Evolutionary conservation across 2,329 filamentous ascomycete species (phyloP).

Genomic region (Orbilia quercus): DNA sequence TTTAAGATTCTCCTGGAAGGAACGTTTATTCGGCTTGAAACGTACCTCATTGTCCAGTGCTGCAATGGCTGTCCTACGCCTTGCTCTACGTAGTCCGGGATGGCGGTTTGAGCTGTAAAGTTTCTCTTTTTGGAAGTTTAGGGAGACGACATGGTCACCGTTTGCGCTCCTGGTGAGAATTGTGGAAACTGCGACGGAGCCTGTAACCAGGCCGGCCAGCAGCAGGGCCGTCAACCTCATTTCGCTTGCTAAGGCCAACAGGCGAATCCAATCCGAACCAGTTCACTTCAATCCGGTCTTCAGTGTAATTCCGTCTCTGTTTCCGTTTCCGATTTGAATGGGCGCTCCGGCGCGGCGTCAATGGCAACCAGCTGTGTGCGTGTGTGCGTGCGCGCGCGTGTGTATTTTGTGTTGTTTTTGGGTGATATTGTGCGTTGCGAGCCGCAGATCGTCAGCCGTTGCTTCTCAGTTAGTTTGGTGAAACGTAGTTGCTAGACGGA

Average conservation of each 20-base stretch:
- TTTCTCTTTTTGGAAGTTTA: constrained; percentile 37
- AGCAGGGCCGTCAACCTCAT: constrained; percentile 25
- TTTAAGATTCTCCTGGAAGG: not conserved
- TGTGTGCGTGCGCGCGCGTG: no score
- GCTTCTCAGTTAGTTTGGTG: not conserved
- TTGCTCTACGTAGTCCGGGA: constrained; percentile 15
- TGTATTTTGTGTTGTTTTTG: constrained; percentile 33
- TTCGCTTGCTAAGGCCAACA: not conserved
- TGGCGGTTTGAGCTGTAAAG: constrained; percentile 1
- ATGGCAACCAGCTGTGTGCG: no score
- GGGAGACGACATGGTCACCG: constrained; percentile 26
- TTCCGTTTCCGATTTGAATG: no score
- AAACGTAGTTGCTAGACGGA: no score
- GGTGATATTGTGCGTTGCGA: constrained; percentile 35
- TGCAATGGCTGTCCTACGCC: constrained; percentile 27
- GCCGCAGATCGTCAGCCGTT: not conserved
- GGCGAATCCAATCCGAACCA: no score
- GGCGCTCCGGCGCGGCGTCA: no score
- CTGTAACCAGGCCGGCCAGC: constrained; percentile 20
- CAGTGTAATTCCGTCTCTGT: no score
- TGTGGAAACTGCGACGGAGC: constrained; percentile 11
- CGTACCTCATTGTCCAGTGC: constrained; percentile 41
- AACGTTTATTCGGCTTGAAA: not conserved
- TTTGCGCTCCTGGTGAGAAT: constrained; percentile 14
- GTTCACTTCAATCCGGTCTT: no score